A percentile compares a stretch with the other conserved stretches of the same genome.
phyloP scores from a whole-genome alignment of 2,329 filamentous ascomycete genomes.

The Dactylellina haptotyla region DNA sequence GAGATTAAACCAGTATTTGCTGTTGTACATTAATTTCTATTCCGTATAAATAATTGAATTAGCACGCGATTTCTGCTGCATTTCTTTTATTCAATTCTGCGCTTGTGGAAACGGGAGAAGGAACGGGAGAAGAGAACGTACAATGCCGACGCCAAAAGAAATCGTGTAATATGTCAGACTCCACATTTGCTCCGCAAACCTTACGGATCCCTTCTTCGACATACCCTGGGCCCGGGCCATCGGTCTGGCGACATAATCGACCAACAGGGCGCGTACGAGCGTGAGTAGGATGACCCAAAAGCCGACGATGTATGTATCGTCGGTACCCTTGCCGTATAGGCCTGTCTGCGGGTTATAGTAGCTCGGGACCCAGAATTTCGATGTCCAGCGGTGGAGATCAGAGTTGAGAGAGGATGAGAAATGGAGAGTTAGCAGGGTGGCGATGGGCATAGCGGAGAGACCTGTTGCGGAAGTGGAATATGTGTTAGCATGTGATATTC shows the following conservation, averaged over 20 bases:
- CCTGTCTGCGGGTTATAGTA: slow-evolving; percentile 78
- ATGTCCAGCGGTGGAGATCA: slow-evolving; percentile 78
- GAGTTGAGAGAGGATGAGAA: slow-evolving; percentile 74
- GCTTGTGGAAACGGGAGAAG: not conserved
- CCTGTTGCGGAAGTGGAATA: slow-evolving; percentile 65
- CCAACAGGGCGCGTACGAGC: slow-evolving; percentile 80
- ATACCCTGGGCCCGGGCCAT: slow-evolving; percentile 76
- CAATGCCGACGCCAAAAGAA: slow-evolving; percentile 86
- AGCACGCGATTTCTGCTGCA: slow-evolving; percentile 52
- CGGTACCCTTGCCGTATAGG: slow-evolving; percentile 78
- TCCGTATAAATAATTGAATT: slow-evolving; percentile 10
- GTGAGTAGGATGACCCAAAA: slow-evolving; percentile 87
- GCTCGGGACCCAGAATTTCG: slow-evolving; percentile 86
- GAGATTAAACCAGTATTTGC: slow-evolving; percentile 80
- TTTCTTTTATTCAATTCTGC: not conserved
- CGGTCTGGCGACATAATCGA: slow-evolving; percentile 88
- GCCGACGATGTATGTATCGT: slow-evolving; percentile 80
- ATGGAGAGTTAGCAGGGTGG: slow-evolving; percentile 83
- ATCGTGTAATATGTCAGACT: slow-evolving; percentile 81
- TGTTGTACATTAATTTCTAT: slow-evolving; percentile 82
- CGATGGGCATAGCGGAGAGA: slow-evolving; percentile 84
- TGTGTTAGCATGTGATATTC: slow-evolving; percentile 22
- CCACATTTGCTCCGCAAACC: slow-evolving; percentile 96
- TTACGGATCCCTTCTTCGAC: slow-evolving; percentile 77
- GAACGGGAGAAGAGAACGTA: slow-evolving; percentile 64